Evolutionary conservation across 495 filamentous ascomycete species (phyloP), one percentile per base, ranked within the genome.

Genomic region (Podospora didyma): DNA sequence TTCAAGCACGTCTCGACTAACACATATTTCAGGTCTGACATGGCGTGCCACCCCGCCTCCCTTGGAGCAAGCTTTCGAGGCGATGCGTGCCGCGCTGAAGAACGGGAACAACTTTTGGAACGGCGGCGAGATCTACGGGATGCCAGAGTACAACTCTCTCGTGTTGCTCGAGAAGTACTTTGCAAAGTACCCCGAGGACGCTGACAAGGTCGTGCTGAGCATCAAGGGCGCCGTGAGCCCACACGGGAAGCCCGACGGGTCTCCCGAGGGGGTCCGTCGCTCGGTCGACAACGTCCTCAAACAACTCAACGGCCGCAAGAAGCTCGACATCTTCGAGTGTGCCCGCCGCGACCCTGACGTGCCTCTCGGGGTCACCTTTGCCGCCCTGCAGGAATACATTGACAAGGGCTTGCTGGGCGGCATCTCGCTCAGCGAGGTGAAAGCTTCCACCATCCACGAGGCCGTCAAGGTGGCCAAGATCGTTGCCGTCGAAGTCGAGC

Each of bases 281-380:
- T 84, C 81, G 46, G 76, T 96, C 51, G 89, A 95, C 49, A 80
- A 85, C 58, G 81, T 76, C 60, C 65, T 95, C 45, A 76, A 65
- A 26, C 63, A 80, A 28, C 75, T 90, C 14, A 81, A 85, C 46
- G 88, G 86, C 7, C 88, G 85, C 58, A 94, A 94, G 78, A 85
- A 77, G 58, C 71, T 96, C 54, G 90, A 96, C 70, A 80, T 94
- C 51, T 96, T 92, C 59, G 86, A 92, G 70, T 84, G 73, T 58
- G 89, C 87, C 16, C 77, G 92, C 2, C 79, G 89, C 21, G 91
- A 95, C 61, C 77, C 76, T 5, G 81, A 82, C 0, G 77, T 74
- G 44, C 73, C 75, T 6, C 58, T 80, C 52, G 72, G 73, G 35
- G 72, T 69, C 16, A 81, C 82, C 14, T 75, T 82, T 51, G 77